Base-by-base conservation (phyloP, 2,329 filamentous ascomycete genomes). In the Hypoxylon sp. region DNA sequence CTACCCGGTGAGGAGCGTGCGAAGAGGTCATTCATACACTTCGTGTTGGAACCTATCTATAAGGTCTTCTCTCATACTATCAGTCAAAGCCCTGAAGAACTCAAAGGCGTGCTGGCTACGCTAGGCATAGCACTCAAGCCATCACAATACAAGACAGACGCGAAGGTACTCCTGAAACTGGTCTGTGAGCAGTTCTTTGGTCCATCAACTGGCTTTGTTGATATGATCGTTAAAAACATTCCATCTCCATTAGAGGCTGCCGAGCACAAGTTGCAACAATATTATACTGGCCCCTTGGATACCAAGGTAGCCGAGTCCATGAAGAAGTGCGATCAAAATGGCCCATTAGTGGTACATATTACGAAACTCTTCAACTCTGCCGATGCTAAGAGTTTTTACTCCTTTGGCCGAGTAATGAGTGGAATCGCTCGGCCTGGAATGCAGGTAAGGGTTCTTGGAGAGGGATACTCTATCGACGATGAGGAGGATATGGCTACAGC, bases 181-280 rank as follows among this genome's bases (percentile, higher is more conserved):
- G 94, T 97, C 5, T 98, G 95, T 78, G 91, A 93, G 76, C 93
- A 97, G 76, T 99, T 98, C 81, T 99, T 99, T 74, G 96, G 96
- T 0, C 89, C 92, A 7, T 92, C 94, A 1, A 89, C 87, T 16
- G 94, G 94, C 0, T 97, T 99, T 73, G 94, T 98, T 39, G 96
- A 99, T 77, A 98, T 99, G 96, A 82, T 98, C 63, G 88, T 94
- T 8, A 85, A 92, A 71, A 94, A 99, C 78, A 83, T 98, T 52
- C 96, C 96, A 1, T 97, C 95, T 5, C 95, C 96, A 0, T 83
- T 89, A 0, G 90, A 92, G 65, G 93, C 92, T 3, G 91, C 93
- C 4, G 87, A 90, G 74, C 87, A 88, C 72, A 89, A 93, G 74
- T 82, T 98, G 48, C 88, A 97, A 73, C 88, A 89, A 62, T 96